These are phyloP conservation scores for Yamagishiella unicocca DNA, from an alignment of 139 green algal genomes.

Conservation along the genomic window DNA sequence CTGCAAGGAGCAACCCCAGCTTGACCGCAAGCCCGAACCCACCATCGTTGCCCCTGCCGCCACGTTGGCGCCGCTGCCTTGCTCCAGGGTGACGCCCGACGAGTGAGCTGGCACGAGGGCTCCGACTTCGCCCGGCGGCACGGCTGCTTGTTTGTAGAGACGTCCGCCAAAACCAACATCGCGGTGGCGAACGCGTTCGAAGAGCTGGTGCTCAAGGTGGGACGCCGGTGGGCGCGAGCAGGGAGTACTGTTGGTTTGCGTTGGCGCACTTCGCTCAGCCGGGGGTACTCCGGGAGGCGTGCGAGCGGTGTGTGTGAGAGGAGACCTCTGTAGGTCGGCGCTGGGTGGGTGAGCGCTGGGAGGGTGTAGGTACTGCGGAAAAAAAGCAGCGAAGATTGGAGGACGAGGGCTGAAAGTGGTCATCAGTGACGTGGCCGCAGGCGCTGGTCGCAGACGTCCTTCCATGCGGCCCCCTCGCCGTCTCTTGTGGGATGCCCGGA, in stretches of 20 bases:
- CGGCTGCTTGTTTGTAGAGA: constrained; percentile 95
- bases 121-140: constrained; percentile 81
- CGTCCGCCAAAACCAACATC: constrained; percentile 85
- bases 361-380: background rate
- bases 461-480: no score
- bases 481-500: no score
- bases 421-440: no score
- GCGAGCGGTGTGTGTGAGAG: background rate
- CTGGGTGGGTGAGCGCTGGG: background rate
- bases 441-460: no score
- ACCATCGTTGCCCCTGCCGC: no score
- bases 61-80: no score
- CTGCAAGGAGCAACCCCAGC: no score
- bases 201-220: constrained; percentile 86
- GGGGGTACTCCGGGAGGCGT: background rate
- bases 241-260: background rate
- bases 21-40: no score
- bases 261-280: background rate
- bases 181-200: constrained; percentile 89
- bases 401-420: no score
- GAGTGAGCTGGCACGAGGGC: constrained; percentile 84
- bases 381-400: background rate
- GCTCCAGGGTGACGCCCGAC: constrained; percentile 52
- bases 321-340: background rate
- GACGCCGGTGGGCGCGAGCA: background rate